phyloP scores from a whole-genome alignment of 2,329 filamentous ascomycete species.

The Fusarium luffae region DNA sequence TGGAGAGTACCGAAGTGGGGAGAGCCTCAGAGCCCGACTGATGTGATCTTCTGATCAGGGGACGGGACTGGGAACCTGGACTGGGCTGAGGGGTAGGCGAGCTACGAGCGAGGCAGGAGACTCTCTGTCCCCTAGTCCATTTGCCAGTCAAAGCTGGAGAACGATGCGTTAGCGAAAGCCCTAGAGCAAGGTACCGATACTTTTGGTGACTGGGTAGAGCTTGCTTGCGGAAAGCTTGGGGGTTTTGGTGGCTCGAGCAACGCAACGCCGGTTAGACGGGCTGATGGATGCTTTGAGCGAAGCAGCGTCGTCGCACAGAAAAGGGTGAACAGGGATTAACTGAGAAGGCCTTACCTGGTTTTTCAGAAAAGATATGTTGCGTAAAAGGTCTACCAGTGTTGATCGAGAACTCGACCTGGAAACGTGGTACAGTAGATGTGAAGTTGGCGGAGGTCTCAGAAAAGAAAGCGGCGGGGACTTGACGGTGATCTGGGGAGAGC shows the following conservation, averaged over 20 bases:
- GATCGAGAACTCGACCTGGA: neutral
- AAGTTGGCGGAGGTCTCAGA: constrained; percentile 26
- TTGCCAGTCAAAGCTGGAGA: constrained; percentile 42
- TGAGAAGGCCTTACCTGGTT: constrained; percentile 16
- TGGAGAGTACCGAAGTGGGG: constrained; percentile 37
- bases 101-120: constrained; percentile 23
- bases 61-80: constrained; percentile 11
- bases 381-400: neutral
- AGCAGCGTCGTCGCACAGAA: neutral
- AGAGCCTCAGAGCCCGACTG: constrained; percentile 30
- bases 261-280: neutral
- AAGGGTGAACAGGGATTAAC: neutral
- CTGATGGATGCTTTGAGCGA: constrained; percentile 5
- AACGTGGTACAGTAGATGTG: neutral
- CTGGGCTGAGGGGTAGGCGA: constrained; percentile 31
- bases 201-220: constrained; percentile 25
- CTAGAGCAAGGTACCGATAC: constrained; percentile 43
- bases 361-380: neutral
- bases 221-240: constrained; percentile 35
- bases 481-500: constrained; percentile 44
- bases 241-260: constrained; percentile 29
- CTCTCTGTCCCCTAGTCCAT: constrained; percentile 36
- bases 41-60: constrained; percentile 39
- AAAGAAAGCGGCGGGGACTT: constrained; percentile 19
- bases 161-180: constrained; percentile 39